Evolutionary conservation across 495 filamentous ascomycete genomes (phyloP).

Genomic region (Penicillium dipodomyicola): DNA sequence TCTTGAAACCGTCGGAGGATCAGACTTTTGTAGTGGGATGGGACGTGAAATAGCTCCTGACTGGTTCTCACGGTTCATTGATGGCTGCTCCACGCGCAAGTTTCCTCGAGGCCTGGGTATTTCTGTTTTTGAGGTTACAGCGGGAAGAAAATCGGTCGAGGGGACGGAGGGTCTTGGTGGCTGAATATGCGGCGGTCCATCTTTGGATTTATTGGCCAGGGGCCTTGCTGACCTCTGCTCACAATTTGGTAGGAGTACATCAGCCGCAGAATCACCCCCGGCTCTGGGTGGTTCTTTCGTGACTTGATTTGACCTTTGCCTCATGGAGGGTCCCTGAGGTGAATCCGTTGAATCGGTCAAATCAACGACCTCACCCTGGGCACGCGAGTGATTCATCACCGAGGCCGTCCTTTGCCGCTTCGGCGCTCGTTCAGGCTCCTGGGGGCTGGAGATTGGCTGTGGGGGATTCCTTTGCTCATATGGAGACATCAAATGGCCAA

Average conservation of each 20-base stretch:
- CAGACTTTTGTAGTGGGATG: neutral
- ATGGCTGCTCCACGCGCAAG: neutral
- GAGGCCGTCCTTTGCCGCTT: constrained; percentile 48
- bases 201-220: neutral
- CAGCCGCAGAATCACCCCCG: neutral
- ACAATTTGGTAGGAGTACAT: neutral
- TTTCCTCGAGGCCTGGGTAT: neutral
- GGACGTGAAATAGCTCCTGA: neutral
- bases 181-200: neutral
- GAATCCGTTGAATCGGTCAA: constrained; percentile 14
- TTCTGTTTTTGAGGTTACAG: neutral
- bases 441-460: constrained; percentile 4
- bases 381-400: constrained; percentile 3
- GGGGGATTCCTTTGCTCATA: constrained; percentile 42
- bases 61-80: neutral
- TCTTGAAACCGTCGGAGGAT: neutral
- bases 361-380: constrained; percentile 22
- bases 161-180: neutral
- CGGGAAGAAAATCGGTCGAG: constrained; percentile 3
- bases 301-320: neutral
- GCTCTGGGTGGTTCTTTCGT: neutral
- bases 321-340: neutral
- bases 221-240: neutral
- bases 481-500: constrained; percentile 49
- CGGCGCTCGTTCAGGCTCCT: constrained; percentile 30